These are phyloP conservation scores for Elsinoe necatrix DNA, from an alignment of 2,329 filamentous ascomycete species.

Conservation along the genomic window DNA sequence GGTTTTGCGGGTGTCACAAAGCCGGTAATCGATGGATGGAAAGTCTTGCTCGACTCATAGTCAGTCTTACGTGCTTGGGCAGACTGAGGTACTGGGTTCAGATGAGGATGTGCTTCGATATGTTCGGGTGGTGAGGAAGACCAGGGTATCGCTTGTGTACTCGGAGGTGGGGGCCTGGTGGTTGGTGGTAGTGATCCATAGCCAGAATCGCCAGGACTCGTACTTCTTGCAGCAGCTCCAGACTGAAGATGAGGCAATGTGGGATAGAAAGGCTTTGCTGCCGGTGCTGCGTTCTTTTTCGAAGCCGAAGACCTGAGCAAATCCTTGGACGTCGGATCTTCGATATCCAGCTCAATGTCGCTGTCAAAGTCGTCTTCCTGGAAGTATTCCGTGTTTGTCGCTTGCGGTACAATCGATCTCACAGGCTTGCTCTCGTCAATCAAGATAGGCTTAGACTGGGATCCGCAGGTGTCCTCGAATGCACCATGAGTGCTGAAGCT, in stretches of 20 bases:
- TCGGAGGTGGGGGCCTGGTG: conserved; percentile 31
- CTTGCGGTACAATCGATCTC: conserved; percentile 21
- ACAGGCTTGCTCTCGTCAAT: conserved; percentile 35
- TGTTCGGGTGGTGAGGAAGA: conserved; percentile 44
- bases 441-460: conserved; percentile 25
- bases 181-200: conserved; percentile 21
- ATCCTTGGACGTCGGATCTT: conserved; percentile 47
- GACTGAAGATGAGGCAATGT: conserved; percentile 24
- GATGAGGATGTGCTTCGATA: conserved; percentile 23
- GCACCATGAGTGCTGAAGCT: conserved; percentile 31
- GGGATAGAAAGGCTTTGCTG: conserved; percentile 23
- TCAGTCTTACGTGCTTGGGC: not conserved
- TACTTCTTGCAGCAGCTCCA: not conserved
- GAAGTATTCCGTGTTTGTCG: conserved; percentile 47
- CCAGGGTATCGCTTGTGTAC: conserved; percentile 60
- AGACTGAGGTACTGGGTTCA: not conserved
- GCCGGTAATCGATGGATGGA: not conserved
- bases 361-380: conserved; percentile 81
- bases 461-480: conserved; percentile 30
- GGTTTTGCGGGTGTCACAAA: conserved; percentile 25
- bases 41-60: not conserved
- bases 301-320: conserved; percentile 36
- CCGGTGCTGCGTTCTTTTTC: conserved; percentile 22
- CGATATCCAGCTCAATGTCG: conserved; percentile 65
- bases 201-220: conserved; percentile 20